These are phyloP conservation scores for Rhodotorula sp. DNA, from an alignment of 1,284 basidiomycete genomes.

Conservation along the genomic window DNA sequence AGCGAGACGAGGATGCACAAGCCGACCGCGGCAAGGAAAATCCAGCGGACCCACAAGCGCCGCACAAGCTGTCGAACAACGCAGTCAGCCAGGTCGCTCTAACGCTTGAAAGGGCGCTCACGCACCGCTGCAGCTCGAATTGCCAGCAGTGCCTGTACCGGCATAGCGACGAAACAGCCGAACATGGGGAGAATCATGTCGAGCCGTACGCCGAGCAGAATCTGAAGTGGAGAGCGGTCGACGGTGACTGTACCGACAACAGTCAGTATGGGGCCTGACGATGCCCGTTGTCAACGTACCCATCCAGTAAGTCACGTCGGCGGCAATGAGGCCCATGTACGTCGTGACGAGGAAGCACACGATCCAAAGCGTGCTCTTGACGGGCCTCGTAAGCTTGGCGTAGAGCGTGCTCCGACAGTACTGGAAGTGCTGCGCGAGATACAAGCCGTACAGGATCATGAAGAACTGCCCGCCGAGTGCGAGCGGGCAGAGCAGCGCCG, in stretches of 20 bases:
- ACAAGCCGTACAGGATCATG: slow-evolving; percentile 8
- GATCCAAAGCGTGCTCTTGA: slow-evolving; percentile 8
- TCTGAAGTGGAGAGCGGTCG: not conserved
- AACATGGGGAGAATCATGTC: not conserved
- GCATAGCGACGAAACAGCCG: not conserved
- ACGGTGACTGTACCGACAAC: not conserved
- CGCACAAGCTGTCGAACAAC: not conserved
- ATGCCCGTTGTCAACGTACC: not conserved
- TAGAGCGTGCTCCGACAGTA: not conserved
- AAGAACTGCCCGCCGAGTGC: not conserved
- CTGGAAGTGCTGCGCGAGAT: not conserved
- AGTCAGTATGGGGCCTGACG: no score
- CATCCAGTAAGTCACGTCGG: not conserved
- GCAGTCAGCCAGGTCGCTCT: not conserved
- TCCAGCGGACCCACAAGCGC: not conserved
- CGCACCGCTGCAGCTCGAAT: slow-evolving; percentile 7
- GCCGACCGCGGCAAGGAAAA: not conserved
- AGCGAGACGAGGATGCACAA: slow-evolving; percentile 2
- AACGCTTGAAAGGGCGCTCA: not conserved
- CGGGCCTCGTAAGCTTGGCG: not conserved
- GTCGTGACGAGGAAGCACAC: not conserved
- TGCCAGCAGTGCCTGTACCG: not conserved
- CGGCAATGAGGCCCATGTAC: not conserved
- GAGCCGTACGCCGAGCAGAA: not conserved
- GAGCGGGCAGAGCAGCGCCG: not conserved